A percentile compares a stretch with the other conserved stretches of the same genome.
These are phyloP conservation scores for Blastobotrys petasosporus DNA, from an alignment of 1,139 yeast genomes.

Conservation along the genomic window DNA sequence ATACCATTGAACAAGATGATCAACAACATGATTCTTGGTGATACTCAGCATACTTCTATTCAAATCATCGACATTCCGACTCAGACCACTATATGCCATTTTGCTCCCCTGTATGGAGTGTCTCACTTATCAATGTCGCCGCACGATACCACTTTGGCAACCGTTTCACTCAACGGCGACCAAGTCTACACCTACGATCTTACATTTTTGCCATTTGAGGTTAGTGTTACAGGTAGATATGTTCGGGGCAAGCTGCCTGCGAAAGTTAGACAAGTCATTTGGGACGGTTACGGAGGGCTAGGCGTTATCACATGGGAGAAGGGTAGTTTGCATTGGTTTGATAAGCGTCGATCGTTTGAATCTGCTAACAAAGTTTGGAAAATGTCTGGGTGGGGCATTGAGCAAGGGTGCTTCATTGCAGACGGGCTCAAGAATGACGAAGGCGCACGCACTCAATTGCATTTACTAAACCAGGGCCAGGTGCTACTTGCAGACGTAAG, in stretches of 20 bases:
- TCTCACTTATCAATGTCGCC: slow-evolving; percentile 59
- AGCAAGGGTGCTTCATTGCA: slow-evolving; percentile 17
- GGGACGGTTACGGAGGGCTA: slow-evolving; percentile 47
- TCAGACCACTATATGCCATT: slow-evolving; percentile 44
- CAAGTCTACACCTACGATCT: slow-evolving; percentile 60
- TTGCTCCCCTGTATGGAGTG: slow-evolving; percentile 58
- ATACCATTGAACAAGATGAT: slow-evolving; percentile 13
- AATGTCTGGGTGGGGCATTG: slow-evolving; percentile 26
- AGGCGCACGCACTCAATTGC: slow-evolving; percentile 7
- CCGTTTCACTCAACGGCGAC: slow-evolving; percentile 58
- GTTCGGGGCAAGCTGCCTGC: slow-evolving; percentile 62
- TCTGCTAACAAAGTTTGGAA: slow-evolving; percentile 27
- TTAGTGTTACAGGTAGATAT: slow-evolving; percentile 54
- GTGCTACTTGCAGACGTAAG: slow-evolving; percentile 41
- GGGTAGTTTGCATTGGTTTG: slow-evolving; percentile 64
- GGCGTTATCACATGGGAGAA: slow-evolving; percentile 51
- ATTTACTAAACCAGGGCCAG: slow-evolving; percentile 32
- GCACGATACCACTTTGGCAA: slow-evolving; percentile 52
- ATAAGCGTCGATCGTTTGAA: slow-evolving; percentile 26
- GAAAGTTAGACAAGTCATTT: slow-evolving; percentile 44
- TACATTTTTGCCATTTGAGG: slow-evolving; percentile 46
- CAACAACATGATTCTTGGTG: slow-evolving; percentile 17
- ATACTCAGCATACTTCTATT: slow-evolving; percentile 16
- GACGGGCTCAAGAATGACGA: slow-evolving; percentile 5
- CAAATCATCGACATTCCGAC: slow-evolving; percentile 45